Conservation (phyloP, 176 grass and related monocot species). For the Rhynchospora tenuis region DNA sequence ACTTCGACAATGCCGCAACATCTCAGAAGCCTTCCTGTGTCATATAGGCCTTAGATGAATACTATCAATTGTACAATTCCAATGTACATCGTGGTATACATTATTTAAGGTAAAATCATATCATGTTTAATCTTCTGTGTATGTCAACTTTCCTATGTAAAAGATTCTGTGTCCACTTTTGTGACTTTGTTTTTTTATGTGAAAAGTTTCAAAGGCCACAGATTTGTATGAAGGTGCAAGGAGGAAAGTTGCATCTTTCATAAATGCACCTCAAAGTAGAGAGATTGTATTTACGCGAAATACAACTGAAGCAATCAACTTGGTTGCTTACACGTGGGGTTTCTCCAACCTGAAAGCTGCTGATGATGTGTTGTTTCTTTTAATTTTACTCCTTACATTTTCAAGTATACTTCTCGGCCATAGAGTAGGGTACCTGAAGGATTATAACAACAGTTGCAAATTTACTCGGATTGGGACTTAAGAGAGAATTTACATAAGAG, state of each 20-base stretch:
- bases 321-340: conserved; percentile 92
- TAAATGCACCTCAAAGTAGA: no score
- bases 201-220: conserved; percentile 71
- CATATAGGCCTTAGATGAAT: no score
- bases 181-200: conserved; percentile 3
- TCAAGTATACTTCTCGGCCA: background rate
- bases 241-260: conserved; percentile 83
- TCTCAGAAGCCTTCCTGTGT: no score
- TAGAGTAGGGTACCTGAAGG: background rate
- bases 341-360: conserved; percentile 70
- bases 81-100: no score
- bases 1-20: conserved; percentile 79
- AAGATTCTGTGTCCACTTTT: background rate
- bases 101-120: no score
- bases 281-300: no score
- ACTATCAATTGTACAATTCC: no score
- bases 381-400: conserved; percentile 3
- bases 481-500: no score
- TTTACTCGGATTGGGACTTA: no score
- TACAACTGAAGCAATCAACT: conserved; percentile 96
- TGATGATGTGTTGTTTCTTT: conserved; percentile 49
- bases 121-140: no score
- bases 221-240: conserved; percentile 89
- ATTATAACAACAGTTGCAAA: background rate
- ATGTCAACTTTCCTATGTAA: background rate